phyloP scores from a whole-genome alignment of 768 basidiomycete species.

The Clitopilus hobsonii region DNA sequence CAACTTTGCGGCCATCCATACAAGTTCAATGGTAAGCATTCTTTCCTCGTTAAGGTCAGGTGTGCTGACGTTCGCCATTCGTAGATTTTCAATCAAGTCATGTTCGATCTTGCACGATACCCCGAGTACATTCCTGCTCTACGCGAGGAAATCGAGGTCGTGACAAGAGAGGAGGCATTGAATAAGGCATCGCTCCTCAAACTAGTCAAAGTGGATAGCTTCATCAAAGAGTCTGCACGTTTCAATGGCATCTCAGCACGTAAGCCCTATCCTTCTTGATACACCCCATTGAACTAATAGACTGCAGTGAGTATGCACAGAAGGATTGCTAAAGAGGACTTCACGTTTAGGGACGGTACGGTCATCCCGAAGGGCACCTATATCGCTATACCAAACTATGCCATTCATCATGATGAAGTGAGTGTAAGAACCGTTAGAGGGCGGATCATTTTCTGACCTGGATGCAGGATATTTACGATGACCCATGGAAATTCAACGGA shows the following conservation, averaged over 20 bases:
- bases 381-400: constrained; percentile 15
- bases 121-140: constrained; percentile 21
- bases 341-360: constrained; percentile 23
- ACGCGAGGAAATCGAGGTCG: constrained; percentile 32
- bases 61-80: not conserved
- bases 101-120: constrained; percentile 21
- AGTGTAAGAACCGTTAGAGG: not conserved
- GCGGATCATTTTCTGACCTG: not conserved
- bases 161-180: constrained; percentile 26
- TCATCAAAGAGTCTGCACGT: constrained; percentile 31
- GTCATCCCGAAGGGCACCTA: constrained; percentile 20
- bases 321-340: constrained; percentile 21
- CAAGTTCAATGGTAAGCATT: constrained; percentile 17
- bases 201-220: constrained; percentile 35
- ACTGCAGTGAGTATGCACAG: constrained; percentile 18
- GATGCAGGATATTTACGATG: constrained; percentile 30
- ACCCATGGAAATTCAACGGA: constrained; percentile 36
- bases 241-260: constrained; percentile 18
- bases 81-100: constrained; percentile 22
- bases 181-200: constrained; percentile 23
- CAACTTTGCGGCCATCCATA: constrained; percentile 28
- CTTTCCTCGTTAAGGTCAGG: not conserved
- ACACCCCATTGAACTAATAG: not conserved
- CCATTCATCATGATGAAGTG: constrained; percentile 18
- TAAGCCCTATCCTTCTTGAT: constrained; percentile 10